Base-by-base conservation (phyloP, 192 early-diverging fungal genomes). In the Polychytrium aggregatum region DNA sequence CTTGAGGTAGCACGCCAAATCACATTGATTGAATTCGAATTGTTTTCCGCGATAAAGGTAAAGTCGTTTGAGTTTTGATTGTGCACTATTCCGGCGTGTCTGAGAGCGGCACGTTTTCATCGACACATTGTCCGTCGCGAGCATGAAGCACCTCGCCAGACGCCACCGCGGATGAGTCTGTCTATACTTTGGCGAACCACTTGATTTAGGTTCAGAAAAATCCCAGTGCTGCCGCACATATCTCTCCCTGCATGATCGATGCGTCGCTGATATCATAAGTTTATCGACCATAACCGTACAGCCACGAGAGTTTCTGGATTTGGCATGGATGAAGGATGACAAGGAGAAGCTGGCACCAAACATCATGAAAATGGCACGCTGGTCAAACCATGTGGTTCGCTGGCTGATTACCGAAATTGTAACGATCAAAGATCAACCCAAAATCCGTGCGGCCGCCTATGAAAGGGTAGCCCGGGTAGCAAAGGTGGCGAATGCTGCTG, bases 401-500 rank as follows among this genome's bases (percentile, higher is more conserved):
- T 79, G 76, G 76, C 38, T 76, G 26, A 58, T 70, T 2, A 60
- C 70, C 13, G 76, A 79, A 40, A 73, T 79, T 20, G 62, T 79
- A 8, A 47, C 54, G 9, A 51, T 63, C 17, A 59, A 61, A 41
- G 72, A 79, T n/a, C 64, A 47, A 36, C 33, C 41, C 7, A 72
- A 71, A 45, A 20, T 46, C 28, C 52, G 76, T 27, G 70, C 70
- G 11, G 46, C 42, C 27, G 43, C 68, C 11, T 54, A 68, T 49
- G 76, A 76, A 57, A 55, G 49, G 28, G 40, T 76, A 5, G 57
- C 76, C 26, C 40, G 52, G 39, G 29, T 70, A 3, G 72, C 57
- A 24, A 55, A 70, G 51, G 60, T 60, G 42, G 5, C 48, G 10
- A n/a, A n/a, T n/a, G n/a, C n/a, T n/a, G n/a, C n/a, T n/a, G n/a